phyloP scores from a whole-genome alignment of 495 filamentous ascomycete genomes.

The Xylaria palmicola region DNA sequence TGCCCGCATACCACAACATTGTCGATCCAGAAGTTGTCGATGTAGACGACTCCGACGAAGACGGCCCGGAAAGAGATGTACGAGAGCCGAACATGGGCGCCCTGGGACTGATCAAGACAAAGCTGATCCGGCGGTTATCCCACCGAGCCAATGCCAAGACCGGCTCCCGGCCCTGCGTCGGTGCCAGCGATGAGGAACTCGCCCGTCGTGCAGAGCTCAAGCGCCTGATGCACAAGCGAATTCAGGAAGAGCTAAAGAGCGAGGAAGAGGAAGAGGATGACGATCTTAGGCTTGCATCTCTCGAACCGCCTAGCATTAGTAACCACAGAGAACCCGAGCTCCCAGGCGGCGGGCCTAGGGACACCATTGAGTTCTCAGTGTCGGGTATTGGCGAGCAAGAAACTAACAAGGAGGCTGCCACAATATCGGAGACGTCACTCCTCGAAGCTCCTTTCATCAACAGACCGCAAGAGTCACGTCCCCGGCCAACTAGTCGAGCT shows the following conservation, averaged over 20 bases:
- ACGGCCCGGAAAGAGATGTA: slow-evolving; percentile 24
- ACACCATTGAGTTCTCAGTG: slow-evolving; percentile 42
- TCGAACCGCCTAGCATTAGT: slow-evolving; percentile 13
- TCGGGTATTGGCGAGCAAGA: slow-evolving; percentile 17
- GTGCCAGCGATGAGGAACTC: slow-evolving; percentile 47
- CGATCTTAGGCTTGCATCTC: slow-evolving; percentile 7
- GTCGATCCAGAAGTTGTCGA: slow-evolving; percentile 34
- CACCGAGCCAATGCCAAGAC: slow-evolving; percentile 39
- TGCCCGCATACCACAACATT: slow-evolving; percentile 23
- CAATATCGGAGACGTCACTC: slow-evolving; percentile 1
- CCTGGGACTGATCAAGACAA: slow-evolving; percentile 39
- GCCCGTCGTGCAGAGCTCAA: slow-evolving; percentile 51
- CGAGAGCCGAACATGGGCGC: slow-evolving; percentile 35
- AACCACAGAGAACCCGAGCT: slow-evolving; percentile 19
- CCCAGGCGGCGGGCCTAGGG: slow-evolving; percentile 39
- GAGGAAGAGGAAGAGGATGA: slow-evolving; percentile 29
- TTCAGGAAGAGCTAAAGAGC: slow-evolving; percentile 51
- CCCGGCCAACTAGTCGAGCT: slow-evolving; percentile 28
- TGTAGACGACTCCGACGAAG: slow-evolving; percentile 46
- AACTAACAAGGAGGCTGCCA: not conserved
- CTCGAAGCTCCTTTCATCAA: not conserved
- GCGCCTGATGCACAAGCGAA: slow-evolving; percentile 50
- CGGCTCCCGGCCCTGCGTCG: slow-evolving; percentile 41
- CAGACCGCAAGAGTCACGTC: slow-evolving; percentile 10
- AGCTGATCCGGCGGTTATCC: slow-evolving; percentile 47